Evolutionary conservation across 1,284 basidiomycete species (phyloP).

Genomic region (Sanghuangporus weigelae): DNA sequence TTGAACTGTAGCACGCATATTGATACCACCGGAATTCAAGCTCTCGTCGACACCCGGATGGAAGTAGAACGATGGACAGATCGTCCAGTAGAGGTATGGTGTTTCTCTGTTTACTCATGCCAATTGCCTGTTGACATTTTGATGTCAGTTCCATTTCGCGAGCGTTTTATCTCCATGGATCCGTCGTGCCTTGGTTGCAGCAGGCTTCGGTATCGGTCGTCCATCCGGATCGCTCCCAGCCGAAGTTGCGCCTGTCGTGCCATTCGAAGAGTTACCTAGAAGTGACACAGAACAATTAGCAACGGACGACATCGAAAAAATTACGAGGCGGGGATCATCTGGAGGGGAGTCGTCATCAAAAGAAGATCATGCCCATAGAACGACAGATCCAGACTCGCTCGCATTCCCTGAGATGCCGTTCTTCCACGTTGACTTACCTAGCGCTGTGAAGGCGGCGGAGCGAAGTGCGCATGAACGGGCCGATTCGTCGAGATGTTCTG

Average conservation of each 20-base stretch:
- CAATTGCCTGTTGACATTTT: not conserved
- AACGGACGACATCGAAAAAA: constrained; percentile 19
- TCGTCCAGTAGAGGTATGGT: constrained; percentile 65
- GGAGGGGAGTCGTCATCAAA: not conserved
- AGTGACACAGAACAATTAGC: constrained; percentile 20
- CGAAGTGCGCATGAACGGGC: constrained; percentile 10
- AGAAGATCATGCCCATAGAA: constrained; percentile 14
- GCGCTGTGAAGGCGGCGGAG: constrained; percentile 73
- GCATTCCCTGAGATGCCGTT: constrained; percentile 57
- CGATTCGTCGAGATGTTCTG: not conserved
- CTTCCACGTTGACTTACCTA: constrained; percentile 81
- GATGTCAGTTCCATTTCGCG: constrained; percentile 77
- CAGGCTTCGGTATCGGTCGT: constrained; percentile 73
- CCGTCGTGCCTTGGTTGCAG: constrained; percentile 81
- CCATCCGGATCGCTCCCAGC: constrained; percentile 37
- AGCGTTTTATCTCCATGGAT: constrained; percentile 93
- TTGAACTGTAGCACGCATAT: constrained; percentile 55
- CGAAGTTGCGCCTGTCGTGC: constrained; percentile 74
- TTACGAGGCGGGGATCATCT: constrained; percentile 4
- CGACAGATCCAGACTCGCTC: constrained; percentile 33
- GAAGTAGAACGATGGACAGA: constrained; percentile 89
- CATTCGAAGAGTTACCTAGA: constrained; percentile 44
- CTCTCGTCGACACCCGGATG: constrained; percentile 82
- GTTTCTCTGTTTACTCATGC: not conserved
- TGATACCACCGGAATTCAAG: constrained; percentile 87